Percentiles rank a stretch among this genome's conserved stretches.
Conservation (phyloP, 805 yeast genomes). For the Candida anglica region DNA sequence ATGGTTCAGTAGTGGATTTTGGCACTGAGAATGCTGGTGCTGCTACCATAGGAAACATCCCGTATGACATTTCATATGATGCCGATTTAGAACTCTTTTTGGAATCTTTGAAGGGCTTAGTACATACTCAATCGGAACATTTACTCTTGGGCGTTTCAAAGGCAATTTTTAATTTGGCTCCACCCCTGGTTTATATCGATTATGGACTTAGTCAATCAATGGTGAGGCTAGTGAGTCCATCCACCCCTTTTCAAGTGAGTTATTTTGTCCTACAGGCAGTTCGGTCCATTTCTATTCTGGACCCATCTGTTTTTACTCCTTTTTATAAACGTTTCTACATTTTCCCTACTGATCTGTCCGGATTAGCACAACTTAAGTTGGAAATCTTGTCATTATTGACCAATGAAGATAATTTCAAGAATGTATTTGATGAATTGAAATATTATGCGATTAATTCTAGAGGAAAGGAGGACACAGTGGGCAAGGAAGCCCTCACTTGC, state of each 20-base stretch:
- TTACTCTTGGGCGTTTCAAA: slow-evolving; percentile 61
- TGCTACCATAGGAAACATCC: no score
- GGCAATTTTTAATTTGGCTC: slow-evolving; percentile 54
- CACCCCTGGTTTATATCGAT: slow-evolving; percentile 48
- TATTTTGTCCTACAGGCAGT: slow-evolving; percentile 46
- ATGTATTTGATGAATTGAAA: slow-evolving; percentile 59
- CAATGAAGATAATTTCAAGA: slow-evolving; percentile 46
- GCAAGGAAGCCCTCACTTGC: slow-evolving; percentile 52
- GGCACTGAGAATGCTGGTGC: slow-evolving; percentile 36
- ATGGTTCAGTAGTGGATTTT: slow-evolving; percentile 29
- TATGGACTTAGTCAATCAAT: slow-evolving; percentile 49
- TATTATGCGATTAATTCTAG: slow-evolving; percentile 34
- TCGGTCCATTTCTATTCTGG: slow-evolving; percentile 28
- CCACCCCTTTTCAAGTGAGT: slow-evolving; percentile 14
- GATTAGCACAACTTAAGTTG: slow-evolving; percentile 51
- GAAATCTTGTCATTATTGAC: slow-evolving; percentile 58
- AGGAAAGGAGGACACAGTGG: slow-evolving; percentile 11
- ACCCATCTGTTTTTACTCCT: slow-evolving; percentile 26
- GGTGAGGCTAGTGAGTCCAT: slow-evolving; percentile 36
- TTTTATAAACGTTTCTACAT: slow-evolving; percentile 50
- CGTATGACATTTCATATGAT: slow-evolving; percentile 42
- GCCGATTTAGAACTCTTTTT: slow-evolving; percentile 57
- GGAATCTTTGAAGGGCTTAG: slow-evolving; percentile 40
- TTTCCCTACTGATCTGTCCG: slow-evolving; percentile 47
- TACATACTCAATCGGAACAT: slow-evolving; percentile 50